Evolutionary conservation across 169 alveolate genomes (phyloP), one percentile per base, ranked within the genome.

Genomic region (Cryptosporidium xiaoi): DNA sequence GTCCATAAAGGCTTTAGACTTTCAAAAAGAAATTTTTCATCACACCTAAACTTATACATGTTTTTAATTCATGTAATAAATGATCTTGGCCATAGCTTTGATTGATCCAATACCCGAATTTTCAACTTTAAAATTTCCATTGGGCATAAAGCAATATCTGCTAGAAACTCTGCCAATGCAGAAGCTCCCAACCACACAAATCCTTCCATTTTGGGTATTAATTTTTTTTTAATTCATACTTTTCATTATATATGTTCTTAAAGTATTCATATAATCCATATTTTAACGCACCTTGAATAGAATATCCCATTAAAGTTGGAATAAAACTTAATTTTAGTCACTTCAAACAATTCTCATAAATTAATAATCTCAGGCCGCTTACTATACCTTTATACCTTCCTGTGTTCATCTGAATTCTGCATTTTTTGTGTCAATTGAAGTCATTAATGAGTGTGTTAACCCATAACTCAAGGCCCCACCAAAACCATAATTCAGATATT

Each of bases 91-190:
- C 97, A 97, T 24, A 94, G 36, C 15, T 96, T 97, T 16, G 90
- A 46, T 65, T 71, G 91, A 16, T 90, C 85, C 13, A 96, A 94
- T 16, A 98, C 95, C 92, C 95, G 98, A 90, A 96, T 96, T 91
- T 96, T 95, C 18, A 97, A 97, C 91, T 96, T 97, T 18, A 96
- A 95, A 95, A 98, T 97, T 92, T 98, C 99, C 95, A 96, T 85
- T 24, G 99, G 99, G 87, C 99, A 97, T 64, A 98, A 95, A 83
- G 98, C 93, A 65, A 96, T 77, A 71, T 98, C 99, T 62, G 99
- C 99, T 71, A 97, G 95, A 90, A 97, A 92, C 90, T 98, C 99
- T 31, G 99, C 99, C 20, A 98, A 95, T 58, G 99, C 99, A 34
- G 99, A 95, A 24, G 99, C 98, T 15, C 97, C 95, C 60, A 97